Conservation (phyloP, 306 rosid species). For the Mimosa bimucronata region DNA sequence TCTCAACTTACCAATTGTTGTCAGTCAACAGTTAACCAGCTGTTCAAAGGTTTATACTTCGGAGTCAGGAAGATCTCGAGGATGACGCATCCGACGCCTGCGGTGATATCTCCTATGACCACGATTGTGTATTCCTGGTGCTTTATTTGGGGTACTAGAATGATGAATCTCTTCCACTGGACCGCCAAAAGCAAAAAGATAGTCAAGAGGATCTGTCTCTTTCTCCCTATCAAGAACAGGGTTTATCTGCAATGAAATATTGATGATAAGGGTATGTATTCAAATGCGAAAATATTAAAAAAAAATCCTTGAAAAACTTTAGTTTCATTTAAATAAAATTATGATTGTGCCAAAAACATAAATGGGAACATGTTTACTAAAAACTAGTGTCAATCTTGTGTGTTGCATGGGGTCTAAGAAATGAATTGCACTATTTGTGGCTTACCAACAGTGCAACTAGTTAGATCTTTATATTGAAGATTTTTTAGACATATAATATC, state of each 20-base stretch:
- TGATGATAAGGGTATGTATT: neutral
- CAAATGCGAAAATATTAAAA: neutral
- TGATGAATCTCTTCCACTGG: slow-evolving; percentile 56
- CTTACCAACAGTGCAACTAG: neutral
- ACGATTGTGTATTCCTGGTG: slow-evolving; percentile 46
- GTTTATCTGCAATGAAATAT: slow-evolving; percentile 47
- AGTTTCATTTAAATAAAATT: neutral
- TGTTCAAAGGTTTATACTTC: slow-evolving; percentile 25
- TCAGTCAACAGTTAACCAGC: slow-evolving; percentile 25
- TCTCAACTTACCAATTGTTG: slow-evolving; percentile 19
- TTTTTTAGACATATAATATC: neutral
- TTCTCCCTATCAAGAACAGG: slow-evolving; percentile 40
- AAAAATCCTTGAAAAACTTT: neutral
- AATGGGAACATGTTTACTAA: neutral
- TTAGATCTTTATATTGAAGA: neutral
- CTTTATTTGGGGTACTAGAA: slow-evolving; percentile 43
- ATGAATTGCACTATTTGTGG: neutral
- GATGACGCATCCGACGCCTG: slow-evolving; percentile 60
- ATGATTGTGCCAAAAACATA: neutral
- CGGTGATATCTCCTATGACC: slow-evolving; percentile 66
- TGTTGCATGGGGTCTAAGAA: neutral
- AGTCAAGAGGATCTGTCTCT: slow-evolving; percentile 74
- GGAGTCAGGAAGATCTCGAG: slow-evolving; percentile 39
- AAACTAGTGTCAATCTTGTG: neutral
- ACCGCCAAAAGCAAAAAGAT: slow-evolving; percentile 56